Conservation (phyloP, 2,329 filamentous ascomycete genomes). For the Colletotrichum sp. region DNA sequence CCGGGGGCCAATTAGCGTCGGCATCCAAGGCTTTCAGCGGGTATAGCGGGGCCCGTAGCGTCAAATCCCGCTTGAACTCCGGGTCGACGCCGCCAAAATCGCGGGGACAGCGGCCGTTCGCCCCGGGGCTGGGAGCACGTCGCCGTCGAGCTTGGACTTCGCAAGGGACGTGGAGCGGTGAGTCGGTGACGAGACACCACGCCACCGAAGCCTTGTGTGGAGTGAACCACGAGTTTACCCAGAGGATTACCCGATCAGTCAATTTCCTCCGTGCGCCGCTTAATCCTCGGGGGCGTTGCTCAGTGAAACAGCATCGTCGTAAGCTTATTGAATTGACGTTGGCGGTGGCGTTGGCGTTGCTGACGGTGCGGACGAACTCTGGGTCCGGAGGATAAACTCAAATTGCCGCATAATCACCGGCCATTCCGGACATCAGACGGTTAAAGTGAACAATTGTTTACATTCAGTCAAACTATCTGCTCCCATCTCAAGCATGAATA, state of each 20-base stretch:
- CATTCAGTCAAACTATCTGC: neutral
- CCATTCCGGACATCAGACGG: neutral
- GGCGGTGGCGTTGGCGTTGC: neutral
- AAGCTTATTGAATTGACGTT: neutral
- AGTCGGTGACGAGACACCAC: neutral
- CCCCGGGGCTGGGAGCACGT: neutral
- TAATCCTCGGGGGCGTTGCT: neutral
- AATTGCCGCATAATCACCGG: neutral
- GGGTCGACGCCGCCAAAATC: conserved; percentile 11
- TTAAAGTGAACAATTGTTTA: neutral
- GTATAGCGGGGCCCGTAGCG: neutral
- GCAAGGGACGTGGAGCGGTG: neutral
- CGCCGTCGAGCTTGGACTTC: neutral
- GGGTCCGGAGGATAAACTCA: neutral
- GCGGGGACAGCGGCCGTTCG: neutral
- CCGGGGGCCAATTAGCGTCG: neutral
- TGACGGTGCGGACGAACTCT: neutral
- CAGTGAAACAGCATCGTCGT: neutral
- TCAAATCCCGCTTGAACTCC: conserved; percentile 18
- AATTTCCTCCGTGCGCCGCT: neutral
- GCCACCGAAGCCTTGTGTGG: neutral
- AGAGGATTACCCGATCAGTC: neutral
- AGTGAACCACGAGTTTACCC: neutral
- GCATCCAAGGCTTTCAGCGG: neutral
- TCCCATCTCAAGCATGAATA: neutral